phyloP scores from a whole-genome alignment of 1,139 yeast genomes.

The Scheffersomyces parashehatae region DNA sequence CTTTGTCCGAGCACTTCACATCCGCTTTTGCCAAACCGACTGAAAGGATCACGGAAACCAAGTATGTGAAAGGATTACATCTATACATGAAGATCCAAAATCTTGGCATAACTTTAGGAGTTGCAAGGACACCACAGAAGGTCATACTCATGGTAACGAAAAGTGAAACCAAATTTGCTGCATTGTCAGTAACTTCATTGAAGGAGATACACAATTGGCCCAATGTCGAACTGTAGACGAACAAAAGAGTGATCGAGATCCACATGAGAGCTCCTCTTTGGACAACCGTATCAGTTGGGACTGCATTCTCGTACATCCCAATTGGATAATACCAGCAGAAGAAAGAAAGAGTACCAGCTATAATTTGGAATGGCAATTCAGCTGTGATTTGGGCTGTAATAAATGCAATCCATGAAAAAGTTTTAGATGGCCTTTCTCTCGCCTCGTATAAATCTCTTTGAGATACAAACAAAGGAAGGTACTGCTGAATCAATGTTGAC shows the following conservation, averaged over 20 bases:
- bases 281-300: constrained; percentile 20
- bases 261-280: constrained; percentile 46
- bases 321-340: constrained; percentile 83
- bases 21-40: constrained; percentile 43
- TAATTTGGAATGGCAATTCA: constrained; percentile 75
- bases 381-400: constrained; percentile 64
- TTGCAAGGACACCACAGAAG: constrained; percentile 62
- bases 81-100: constrained; percentile 63
- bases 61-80: constrained; percentile 56
- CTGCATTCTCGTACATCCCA: constrained; percentile 63
- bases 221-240: constrained; percentile 13
- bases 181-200: constrained; percentile 30
- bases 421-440: constrained; percentile 19
- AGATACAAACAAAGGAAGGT: constrained; percentile 30
- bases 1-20: constrained; percentile 54
- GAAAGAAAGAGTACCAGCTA: constrained; percentile 65
- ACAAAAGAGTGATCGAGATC: constrained; percentile 43
- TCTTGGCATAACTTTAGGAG: constrained; percentile 48
- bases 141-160: constrained; percentile 30
- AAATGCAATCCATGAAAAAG: constrained; percentile 15
- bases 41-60: constrained; percentile 47
- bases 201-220: constrained; percentile 17
- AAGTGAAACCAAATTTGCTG: constrained; percentile 47
- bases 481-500: constrained; percentile 39
- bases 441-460: constrained; percentile 36